A percentile compares a stretch with the other conserved stretches of the same genome.
Evolutionary conservation across 139 green algal genomes (phyloP).

Genomic region (Raphidocelis subcapitata): DNA sequence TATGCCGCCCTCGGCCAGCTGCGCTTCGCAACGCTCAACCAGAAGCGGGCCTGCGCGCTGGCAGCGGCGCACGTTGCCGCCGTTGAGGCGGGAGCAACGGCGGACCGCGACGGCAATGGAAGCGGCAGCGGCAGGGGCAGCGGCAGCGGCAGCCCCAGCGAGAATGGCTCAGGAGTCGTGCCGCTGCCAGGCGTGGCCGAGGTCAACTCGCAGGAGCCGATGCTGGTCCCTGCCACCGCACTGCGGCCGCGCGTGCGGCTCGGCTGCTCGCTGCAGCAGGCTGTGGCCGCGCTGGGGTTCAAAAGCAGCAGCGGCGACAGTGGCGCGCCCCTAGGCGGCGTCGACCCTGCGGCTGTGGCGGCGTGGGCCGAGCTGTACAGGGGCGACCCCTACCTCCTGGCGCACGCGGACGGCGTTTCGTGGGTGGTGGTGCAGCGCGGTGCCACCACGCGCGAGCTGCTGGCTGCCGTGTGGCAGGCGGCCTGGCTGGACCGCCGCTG

Average conservation of each 20-base stretch:
- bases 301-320: not conserved
- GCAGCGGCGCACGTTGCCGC: constrained; percentile 22
- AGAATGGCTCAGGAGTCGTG: too few relatives aligned
- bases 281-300: constrained; percentile 5
- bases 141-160: not conserved
- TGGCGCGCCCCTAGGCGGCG: not conserved
- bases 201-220: constrained; percentile 42
- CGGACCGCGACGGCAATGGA: constrained; percentile 28
- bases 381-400: constrained; percentile 59
- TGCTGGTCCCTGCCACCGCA: constrained; percentile 26
- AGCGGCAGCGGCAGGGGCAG: not conserved
- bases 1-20: constrained; percentile 56
- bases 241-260: constrained; percentile 29
- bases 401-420: constrained; percentile 40
- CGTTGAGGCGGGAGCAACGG: constrained; percentile 32
- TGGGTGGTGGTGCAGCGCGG: constrained; percentile 58
- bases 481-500: constrained; percentile 57
- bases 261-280: constrained; percentile 40
- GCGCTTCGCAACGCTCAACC: constrained; percentile 61
- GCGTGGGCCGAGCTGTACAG: constrained; percentile 38
- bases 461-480: constrained; percentile 64
- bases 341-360: constrained; percentile 26
- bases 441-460: constrained; percentile 23
- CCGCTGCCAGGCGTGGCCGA: constrained; percentile 28
- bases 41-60: constrained; percentile 58